A percentile compares a stretch with the other conserved stretches of the same genome.
phyloP scores from a whole-genome alignment of 2,329 filamentous ascomycete genomes.

The Emericellopsis atlantica region DNA sequence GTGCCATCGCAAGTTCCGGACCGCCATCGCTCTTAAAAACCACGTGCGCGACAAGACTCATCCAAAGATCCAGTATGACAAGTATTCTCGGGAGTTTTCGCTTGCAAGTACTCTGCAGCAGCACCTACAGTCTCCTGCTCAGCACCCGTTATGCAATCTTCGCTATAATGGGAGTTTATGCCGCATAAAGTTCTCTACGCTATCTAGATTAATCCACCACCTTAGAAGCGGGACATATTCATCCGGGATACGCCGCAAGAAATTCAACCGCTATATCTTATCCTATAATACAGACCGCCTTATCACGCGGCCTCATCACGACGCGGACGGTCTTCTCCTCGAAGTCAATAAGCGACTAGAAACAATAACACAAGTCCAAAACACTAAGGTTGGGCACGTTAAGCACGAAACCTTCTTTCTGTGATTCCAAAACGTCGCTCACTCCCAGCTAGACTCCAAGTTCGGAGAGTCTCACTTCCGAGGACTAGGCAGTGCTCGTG shows the following conservation, averaged over 20 bases:
- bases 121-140: conserved; percentile 1
- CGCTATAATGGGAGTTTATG: conserved; percentile 5
- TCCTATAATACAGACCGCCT: neutral
- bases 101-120: neutral
- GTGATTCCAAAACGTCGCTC: neutral
- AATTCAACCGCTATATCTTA: neutral
- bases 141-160: conserved; percentile 4
- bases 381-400: neutral
- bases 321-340: neutral
- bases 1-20: neutral
- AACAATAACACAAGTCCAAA: too few relatives aligned
- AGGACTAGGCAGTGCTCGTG: neutral
- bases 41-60: too few relatives aligned
- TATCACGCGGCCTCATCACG: neutral
- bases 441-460: neutral
- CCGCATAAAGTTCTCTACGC: conserved; percentile 3
- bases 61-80: neutral
- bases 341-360: neutral
- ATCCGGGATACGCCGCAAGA: conserved; percentile 5
- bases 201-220: conserved; percentile 6
- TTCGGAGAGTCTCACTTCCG: neutral
- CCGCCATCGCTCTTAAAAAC: neutral
- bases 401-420: neutral
- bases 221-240: conserved; percentile 5
- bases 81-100: neutral